Evolutionary conservation across 2,329 filamentous ascomycete species (phyloP), one percentile per base, ranked within the genome.

Genomic region (Xylariomycetidae sp.): DNA sequence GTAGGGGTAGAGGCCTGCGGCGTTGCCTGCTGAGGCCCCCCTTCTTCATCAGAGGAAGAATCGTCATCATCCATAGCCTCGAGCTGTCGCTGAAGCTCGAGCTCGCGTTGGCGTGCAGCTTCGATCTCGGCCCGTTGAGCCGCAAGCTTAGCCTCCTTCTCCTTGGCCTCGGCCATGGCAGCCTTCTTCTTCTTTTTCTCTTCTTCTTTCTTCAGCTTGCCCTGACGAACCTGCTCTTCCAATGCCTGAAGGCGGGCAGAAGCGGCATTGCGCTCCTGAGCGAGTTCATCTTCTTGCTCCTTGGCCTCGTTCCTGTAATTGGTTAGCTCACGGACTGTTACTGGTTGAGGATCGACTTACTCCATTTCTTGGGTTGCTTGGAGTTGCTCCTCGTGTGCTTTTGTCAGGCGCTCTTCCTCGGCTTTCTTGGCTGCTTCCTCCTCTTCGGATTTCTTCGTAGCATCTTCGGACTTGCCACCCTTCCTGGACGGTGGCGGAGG

Each of bases 131-230:
- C 89, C 47, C 86, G 80, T 50, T 92, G 85, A 22, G 85, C 82
- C 16, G 85, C 85, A 44, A 95, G 68, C 56, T 84, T 82, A 33
- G 79, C 70, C 58, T 96, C 90, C 56, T 93, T 89, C 50, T 95
- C 86, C 59, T 87, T 90, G 6, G 88, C 78, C 47, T 92, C 86
- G 31, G 83, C 84, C 52, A 85, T 71, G 8, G 88, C 88, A 15
- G 87, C 90, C 65, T 95, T 89, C 68, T 88, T 92, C 49, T 76
- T 82, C 43, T 82, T 85, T 69, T 94, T 95, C 64, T 95, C 92
- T 59, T 98, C 92, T 47, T 93, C 85, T 62, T 95, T 96, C 70
- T 87, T 90, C 32, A 96, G 65, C 66, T 96, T 98, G 51, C 89
- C 87, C 55, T 89, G 85, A 43, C 81, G 82, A 32, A 96, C 88